A percentile compares a stretch with the other conserved stretches of the same genome.
These are phyloP conservation scores for Cardamine resedifolia DNA, from an alignment of 345 rosid genomes.

Conservation along the genomic window DNA sequence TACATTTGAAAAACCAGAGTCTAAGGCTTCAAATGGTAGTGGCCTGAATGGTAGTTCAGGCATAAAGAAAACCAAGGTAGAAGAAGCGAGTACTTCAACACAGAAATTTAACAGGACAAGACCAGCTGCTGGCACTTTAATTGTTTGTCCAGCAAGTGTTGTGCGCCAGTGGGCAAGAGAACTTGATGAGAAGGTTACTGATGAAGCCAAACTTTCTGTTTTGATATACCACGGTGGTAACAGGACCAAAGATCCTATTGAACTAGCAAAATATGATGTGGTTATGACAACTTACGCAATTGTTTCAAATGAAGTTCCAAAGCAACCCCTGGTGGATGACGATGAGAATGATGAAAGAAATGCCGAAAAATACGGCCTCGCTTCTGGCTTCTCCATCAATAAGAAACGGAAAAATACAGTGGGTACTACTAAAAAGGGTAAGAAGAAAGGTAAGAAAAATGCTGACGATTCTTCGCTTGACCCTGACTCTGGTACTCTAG, in stretches of 20 bases:
- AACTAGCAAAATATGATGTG: constrained; percentile 84
- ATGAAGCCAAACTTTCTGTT: constrained; percentile 62
- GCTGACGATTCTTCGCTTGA: constrained; percentile 54
- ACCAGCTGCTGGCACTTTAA: constrained; percentile 87
- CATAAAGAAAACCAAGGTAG: constrained; percentile 45
- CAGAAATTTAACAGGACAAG: constrained; percentile 47
- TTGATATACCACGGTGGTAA: constrained; percentile 86
- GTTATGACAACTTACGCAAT: constrained; percentile 90
- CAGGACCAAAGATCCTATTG: constrained; percentile 84
- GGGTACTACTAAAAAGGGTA: constrained; percentile 51
- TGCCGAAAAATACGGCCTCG: constrained; percentile 60
- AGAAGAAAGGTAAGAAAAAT: constrained; percentile 66
- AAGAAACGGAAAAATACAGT: constrained; percentile 56
- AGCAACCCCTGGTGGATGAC: constrained; percentile 73
- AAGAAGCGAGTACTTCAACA: constrained; percentile 58
- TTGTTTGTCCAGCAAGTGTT: constrained; percentile 96
- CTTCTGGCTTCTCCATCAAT: constrained; percentile 57
- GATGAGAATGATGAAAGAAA: constrained; percentile 70
- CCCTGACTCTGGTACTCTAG: constrained; percentile 67
- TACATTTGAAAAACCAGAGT: constrained; percentile 24
- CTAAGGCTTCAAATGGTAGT: constrained; percentile 38
- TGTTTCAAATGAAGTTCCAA: constrained; percentile 91
- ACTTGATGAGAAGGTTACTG: constrained; percentile 81
- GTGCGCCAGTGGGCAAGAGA: constrained; percentile 96
- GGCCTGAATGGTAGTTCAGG: constrained; percentile 37